Base-by-base conservation (phyloP, 129 eudicot species). In the Tanacetum coccineum region DNA sequence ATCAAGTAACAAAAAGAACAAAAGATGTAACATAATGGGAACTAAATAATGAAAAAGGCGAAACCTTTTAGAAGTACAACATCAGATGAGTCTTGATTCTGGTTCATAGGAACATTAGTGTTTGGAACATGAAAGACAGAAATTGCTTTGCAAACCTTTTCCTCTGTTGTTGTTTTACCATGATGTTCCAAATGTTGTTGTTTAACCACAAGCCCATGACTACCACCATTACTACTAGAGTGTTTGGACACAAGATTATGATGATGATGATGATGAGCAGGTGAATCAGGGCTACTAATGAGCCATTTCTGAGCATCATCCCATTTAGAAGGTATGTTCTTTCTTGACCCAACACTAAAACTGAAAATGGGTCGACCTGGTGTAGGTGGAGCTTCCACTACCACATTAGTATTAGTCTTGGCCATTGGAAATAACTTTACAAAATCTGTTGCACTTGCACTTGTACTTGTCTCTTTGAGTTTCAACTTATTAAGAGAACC, bases 241-340 rank as follows among this genome's bases (percentile, higher is more conserved):
- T 70, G 80, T 40, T 68, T 74, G 17, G 75, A 75, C 62, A 74
- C 59, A 67, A 25, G 36, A 51, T 36, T 67, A 22, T 51, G 73
- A 48, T 25, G 59, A 67, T 71, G 78, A 59, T n/a, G n/a, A n/a
- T n/a, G n/a, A n/a, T n/a, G n/a, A n/a, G 84, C 79, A 75, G 96
- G 91, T 36, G 91, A 82, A 6, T 84, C 88, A 9, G 80, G 70
- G 54, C 86, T 82, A 79, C 71, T 74, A 45, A 79, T 77, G 9
- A 88, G 87, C 96, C 96, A 88, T 65, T 88, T 88, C 57, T 85
- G 80, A 0, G 93, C 96, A 81, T 88, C 96, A 59, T 88, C 96
- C 96, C 96, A 89, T 61, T 89, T 89, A 0, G 96, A 89, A 64
- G 96, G 93, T 13, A 85, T 77, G 15, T 60, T 71, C 67, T 81